Evolutionary conservation across 805 yeast species (phyloP), one percentile per base, ranked within the genome.

Genomic region (Lachancea kluyveri): DNA sequence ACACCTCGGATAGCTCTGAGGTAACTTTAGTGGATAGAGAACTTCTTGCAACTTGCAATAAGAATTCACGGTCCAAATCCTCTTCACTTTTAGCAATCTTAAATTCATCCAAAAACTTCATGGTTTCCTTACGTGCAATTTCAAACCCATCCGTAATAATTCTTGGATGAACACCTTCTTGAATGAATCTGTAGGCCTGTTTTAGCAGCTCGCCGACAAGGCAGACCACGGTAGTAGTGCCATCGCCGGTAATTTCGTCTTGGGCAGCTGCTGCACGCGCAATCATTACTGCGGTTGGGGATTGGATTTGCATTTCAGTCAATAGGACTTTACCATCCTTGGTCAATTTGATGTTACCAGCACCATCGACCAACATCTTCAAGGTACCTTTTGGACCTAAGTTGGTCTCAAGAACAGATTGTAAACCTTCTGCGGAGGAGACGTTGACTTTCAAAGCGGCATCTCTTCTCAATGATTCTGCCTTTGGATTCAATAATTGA

Each of bases 181-280:
- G 71, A 36, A 85, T 77, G 56, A 74, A 88, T 46, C 96, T 72
- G 57, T 90, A 92, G 17, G 97, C 96, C 61, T 92, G 97, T 57
- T 84, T 85, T 56, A 92, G 70, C 40, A 92, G 67, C 59, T 90
- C 96, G 35, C 98, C 98, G 25, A 92, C 98, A 34, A 88, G 70
- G 41, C 94, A 68, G 26, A 88, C 90, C 33, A 92, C 98, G 2
- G 96, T 82, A 5, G 97, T 90, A 34, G 98, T 92, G 43, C 98
- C 98, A 61, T 92, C 98, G 30, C 98, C 98, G n/a, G 97, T 84
- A 54, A 92, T 86, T 60, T 92, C 98, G 59, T 92, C 98, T 62
- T 92, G 98, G 0, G 98, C 96, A 27, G 95, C 77, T 30, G 98
- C 98, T 9, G 97, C 98, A 44, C 97, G 73, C 3, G 98, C 95